Percentiles rank a stretch among this genome's conserved stretches.
Conservation (phyloP, 192 early-diverging fungal genomes). For the Entophlyctis luteolus region DNA sequence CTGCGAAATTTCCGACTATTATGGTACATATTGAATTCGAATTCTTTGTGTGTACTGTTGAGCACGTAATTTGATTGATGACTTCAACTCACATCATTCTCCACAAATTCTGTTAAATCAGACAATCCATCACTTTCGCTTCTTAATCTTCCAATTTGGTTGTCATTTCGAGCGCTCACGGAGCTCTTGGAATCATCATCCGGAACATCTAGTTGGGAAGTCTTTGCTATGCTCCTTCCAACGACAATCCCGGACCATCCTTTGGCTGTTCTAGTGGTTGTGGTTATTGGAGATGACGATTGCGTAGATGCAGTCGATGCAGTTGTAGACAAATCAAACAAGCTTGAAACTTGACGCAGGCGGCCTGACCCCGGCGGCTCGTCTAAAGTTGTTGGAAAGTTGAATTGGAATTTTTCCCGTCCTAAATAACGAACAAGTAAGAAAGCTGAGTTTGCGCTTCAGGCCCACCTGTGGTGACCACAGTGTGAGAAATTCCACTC, state of each 20-base stretch:
- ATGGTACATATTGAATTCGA: neutral
- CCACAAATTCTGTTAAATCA: conserved; percentile 11
- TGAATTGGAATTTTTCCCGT: neutral
- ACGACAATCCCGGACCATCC: no score
- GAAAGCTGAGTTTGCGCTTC: no score
- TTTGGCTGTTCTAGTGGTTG: no score
- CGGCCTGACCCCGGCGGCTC: no score
- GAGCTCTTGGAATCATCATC: neutral
- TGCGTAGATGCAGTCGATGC: no score
- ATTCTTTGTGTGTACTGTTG: neutral
- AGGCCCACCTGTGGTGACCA: neutral
- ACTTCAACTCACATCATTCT: neutral
- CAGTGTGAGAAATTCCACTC: neutral
- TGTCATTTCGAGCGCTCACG: neutral
- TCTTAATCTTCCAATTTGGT: no score
- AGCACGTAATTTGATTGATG: neutral
- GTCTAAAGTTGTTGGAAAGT: no score
- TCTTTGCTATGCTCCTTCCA: no score
- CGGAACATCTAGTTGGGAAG: no score
- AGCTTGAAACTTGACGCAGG: no score
- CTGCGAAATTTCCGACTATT: conserved; percentile 19
- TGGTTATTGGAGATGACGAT: no score
- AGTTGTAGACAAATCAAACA: no score
- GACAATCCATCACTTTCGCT: conserved; percentile 2
- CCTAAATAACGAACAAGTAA: neutral